Evolutionary conservation across 768 basidiomycete species (phyloP).

Genomic region (Hirschioporus abietinus): DNA sequence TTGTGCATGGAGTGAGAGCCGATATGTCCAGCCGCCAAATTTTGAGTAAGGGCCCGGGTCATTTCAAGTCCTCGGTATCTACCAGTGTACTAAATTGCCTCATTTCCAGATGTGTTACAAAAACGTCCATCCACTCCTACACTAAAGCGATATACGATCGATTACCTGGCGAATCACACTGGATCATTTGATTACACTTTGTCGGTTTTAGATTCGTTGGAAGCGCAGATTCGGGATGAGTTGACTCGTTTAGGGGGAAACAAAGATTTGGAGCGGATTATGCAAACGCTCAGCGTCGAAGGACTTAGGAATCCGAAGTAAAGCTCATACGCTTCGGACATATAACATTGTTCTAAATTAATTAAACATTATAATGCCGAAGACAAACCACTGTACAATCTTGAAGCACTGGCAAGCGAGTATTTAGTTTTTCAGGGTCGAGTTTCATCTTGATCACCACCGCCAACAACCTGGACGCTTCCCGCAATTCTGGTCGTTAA

Average conservation of each 20-base stretch:
- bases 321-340: neutral
- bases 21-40: constrained; percentile 74
- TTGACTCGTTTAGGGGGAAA: constrained; percentile 78
- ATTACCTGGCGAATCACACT: constrained; percentile 71
- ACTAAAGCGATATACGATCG: constrained; percentile 74
- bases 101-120: constrained; percentile 70
- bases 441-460: neutral
- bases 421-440: neutral
- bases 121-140: constrained; percentile 80
- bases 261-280: constrained; percentile 46
- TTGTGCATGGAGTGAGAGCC: constrained; percentile 86
- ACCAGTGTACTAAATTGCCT: neutral
- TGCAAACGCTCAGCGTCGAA: constrained; percentile 28
- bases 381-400: no score
- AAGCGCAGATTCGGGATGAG: constrained; percentile 62
- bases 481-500: neutral
- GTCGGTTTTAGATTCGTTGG: constrained; percentile 59
- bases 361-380: no score
- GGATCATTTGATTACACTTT: constrained; percentile 86
- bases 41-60: constrained; percentile 67
- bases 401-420: no score
- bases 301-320: neutral
- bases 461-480: neutral
- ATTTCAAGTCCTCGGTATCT: neutral
- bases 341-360: neutral